Conservation (phyloP, 768 basidiomycete genomes). For the Pleurotus citrinopileatus region DNA sequence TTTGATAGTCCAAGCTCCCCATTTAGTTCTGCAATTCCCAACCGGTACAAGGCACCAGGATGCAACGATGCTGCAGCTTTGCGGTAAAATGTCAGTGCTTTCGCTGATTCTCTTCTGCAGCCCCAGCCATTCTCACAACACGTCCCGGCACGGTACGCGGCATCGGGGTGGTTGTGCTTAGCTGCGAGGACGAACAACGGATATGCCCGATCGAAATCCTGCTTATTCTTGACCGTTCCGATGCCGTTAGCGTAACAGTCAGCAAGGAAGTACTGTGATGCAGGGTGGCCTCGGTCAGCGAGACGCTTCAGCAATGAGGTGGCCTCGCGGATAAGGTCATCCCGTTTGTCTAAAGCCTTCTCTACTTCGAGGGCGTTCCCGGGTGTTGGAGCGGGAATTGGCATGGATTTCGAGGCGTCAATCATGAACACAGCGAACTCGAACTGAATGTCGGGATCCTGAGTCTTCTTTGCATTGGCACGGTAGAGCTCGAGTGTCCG, state of each 20-base stretch:
- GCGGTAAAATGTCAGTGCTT: constrained; percentile 89
- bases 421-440: constrained; percentile 99
- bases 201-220: constrained; percentile 97
- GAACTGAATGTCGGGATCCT: constrained; percentile 96
- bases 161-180: constrained; percentile 96
- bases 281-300: constrained; percentile 91
- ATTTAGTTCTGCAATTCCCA: constrained; percentile 94
- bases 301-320: constrained; percentile 83
- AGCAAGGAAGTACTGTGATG: constrained; percentile 96
- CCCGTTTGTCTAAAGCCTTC: constrained; percentile 75
- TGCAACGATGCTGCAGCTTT: constrained; percentile 91
- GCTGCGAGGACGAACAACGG: constrained; percentile 94
- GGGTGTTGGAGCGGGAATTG: constrained; percentile 65
- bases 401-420: constrained; percentile 90
- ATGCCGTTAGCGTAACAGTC: constrained; percentile 99
- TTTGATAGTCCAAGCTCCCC: constrained; percentile 87
- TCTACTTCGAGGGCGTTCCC: constrained; percentile 81
- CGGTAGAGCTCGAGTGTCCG: constrained; percentile 97
- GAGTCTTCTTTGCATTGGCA: constrained; percentile 96
- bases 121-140: constrained; percentile 99
- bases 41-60: constrained; percentile 94
- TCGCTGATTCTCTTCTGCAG: constrained; percentile 86
- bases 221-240: constrained; percentile 82
- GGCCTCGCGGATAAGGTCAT: constrained; percentile 88
- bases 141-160: constrained; percentile 91